A percentile compares a stretch with the other conserved stretches of the same genome.
Evolutionary conservation across 2,329 filamentous ascomycete species (phyloP).

Genomic region (Verticillium albo-atrum): DNA sequence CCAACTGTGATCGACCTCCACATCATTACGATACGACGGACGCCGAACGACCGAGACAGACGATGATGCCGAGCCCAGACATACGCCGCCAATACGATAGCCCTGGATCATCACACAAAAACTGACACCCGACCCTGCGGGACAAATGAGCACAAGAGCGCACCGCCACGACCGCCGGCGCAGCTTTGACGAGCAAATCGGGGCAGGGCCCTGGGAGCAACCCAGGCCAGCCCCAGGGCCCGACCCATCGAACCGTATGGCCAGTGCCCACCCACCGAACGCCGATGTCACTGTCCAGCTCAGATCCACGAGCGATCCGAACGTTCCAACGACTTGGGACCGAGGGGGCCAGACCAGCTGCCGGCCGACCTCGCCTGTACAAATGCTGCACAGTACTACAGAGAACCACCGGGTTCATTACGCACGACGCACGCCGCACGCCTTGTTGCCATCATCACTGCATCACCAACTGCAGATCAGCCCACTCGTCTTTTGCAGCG

Average conservation of each 20-base stretch:
- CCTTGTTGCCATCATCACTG: neutral
- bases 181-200: neutral
- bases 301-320: neutral
- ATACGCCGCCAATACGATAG: neutral
- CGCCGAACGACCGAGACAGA: neutral
- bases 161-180: neutral
- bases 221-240: neutral
- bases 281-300: neutral
- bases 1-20: neutral
- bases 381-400: neutral
- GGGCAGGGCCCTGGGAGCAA: neutral
- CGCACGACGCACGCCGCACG: neutral
- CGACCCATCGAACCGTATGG: neutral
- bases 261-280: neutral
- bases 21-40: neutral
- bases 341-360: neutral
- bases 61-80: neutral
- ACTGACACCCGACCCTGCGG: neutral
- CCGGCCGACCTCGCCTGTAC: neutral
- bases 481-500: neutral
- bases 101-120: neutral
- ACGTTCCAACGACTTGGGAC: constrained; percentile 2
- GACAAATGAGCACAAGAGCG: neutral
- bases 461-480: neutral
- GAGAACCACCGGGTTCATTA: neutral